Evolutionary conservation across 345 rosid species (phyloP).

Genomic region (Combretum micranthum): DNA sequence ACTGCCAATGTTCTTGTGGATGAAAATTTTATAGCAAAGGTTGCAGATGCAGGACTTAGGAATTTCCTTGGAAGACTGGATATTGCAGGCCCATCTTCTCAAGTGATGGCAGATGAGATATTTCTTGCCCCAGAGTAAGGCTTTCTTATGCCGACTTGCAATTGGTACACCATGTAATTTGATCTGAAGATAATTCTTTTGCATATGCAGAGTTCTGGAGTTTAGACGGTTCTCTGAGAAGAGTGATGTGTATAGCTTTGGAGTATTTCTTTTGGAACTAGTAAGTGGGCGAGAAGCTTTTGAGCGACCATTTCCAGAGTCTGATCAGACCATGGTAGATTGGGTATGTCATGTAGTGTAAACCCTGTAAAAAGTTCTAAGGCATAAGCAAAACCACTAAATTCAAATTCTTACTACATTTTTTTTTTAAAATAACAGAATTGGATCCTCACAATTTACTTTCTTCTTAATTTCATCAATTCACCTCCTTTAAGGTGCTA

Average conservation of each 20-base stretch:
- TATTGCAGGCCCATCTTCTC: conserved; percentile 72
- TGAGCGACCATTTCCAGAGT: conserved; percentile 38
- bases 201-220: conserved; percentile 60
- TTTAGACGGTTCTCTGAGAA: conserved; percentile 83
- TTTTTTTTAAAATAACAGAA: too few relatives aligned
- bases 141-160: neutral
- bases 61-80: conserved; percentile 71
- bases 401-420: neutral
- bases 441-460: too few relatives aligned
- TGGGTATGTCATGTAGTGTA: conserved; percentile 47
- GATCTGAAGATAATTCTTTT: neutral
- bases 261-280: conserved; percentile 83
- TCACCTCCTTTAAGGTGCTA: too few relatives aligned
- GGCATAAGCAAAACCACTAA: neutral
- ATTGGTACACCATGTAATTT: neutral
- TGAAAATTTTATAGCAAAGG: conserved; percentile 78
- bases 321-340: conserved; percentile 58
- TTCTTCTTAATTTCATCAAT: too few relatives aligned
- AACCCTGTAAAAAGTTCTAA: neutral
- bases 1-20: conserved; percentile 92
- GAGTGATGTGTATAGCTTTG: conserved; percentile 86
- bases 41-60: conserved; percentile 88
- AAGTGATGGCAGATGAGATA: conserved; percentile 60
- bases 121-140: conserved; percentile 84
- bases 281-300: conserved; percentile 75